Percentiles rank a stretch among this genome's conserved stretches.
phyloP scores from a whole-genome alignment of 148 eudicot genomes.

The Arbutus unedo region DNA sequence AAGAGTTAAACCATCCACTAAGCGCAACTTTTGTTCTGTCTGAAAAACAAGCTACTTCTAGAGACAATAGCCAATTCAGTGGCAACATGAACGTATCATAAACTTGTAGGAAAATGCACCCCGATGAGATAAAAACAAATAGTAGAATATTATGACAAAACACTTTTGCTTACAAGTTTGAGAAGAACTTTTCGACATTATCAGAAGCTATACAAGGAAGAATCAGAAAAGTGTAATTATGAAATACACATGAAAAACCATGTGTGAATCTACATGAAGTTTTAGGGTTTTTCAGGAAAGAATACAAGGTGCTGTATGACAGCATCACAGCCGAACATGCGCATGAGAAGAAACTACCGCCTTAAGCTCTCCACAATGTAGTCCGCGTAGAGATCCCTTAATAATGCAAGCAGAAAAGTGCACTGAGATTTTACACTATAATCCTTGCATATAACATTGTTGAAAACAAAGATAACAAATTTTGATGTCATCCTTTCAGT shows the following conservation, averaged over 20 bases:
- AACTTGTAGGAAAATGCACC: neutral
- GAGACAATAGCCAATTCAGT: neutral
- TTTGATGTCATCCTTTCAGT: neutral
- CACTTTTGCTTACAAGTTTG: neutral
- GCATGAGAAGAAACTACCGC: conserved; percentile 24
- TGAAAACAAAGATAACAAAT: neutral
- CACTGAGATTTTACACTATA: conserved; percentile 2
- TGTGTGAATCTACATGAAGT: neutral
- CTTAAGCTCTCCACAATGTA: conserved; percentile 53
- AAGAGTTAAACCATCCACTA: no score
- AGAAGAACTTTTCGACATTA: neutral
- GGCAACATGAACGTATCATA: neutral
- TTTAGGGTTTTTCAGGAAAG: neutral
- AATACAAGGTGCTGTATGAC: neutral
- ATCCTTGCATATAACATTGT: neutral
- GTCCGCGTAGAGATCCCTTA: conserved; percentile 41
- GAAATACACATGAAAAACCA: neutral
- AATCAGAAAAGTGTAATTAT: neutral
- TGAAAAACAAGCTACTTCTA: neutral
- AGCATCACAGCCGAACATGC: neutral
- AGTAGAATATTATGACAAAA: neutral
- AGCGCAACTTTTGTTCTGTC: neutral
- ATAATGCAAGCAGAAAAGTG: neutral
- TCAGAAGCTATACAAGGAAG: neutral
- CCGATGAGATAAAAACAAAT: neutral